Evolutionary conservation across 305 asterid genomes (phyloP).

Genomic region (Andrographis paniculata): DNA sequence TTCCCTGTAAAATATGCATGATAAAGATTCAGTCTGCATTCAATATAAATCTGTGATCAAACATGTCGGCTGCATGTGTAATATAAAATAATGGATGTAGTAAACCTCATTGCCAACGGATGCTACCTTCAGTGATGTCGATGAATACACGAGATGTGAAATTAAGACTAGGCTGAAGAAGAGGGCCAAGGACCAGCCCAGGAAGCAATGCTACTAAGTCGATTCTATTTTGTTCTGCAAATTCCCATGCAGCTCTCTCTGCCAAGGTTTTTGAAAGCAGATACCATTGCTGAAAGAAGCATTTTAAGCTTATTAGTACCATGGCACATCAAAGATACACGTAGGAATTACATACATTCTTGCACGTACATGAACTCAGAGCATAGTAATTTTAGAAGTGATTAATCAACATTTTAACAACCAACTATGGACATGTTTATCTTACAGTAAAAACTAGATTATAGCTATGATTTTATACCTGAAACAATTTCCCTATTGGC

Average conservation of each 20-base stretch:
- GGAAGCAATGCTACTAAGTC: constrained; percentile 33
- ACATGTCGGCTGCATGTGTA: neutral
- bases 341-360: too few species aligned
- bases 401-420: too few species aligned
- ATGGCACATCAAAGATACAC: too few species aligned
- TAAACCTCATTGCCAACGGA: neutral
- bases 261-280: constrained; percentile 35
- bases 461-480: too few species aligned
- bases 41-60: neutral
- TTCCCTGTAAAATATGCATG: constrained; percentile 3
- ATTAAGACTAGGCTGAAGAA: constrained; percentile 35
- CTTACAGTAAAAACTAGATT: too few species aligned
- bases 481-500: too few species aligned
- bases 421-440: too few species aligned
- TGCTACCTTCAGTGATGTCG: constrained; percentile 14
- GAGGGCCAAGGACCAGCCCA: constrained; percentile 34
- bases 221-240: constrained; percentile 25
- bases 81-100: neutral
- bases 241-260: constrained; percentile 37
- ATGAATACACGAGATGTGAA: constrained; percentile 9
- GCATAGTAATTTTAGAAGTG: too few species aligned
- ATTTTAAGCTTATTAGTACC: too few species aligned
- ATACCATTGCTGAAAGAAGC: constrained; percentile 32
- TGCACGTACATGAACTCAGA: too few species aligned
- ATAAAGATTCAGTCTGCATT: neutral